Evolutionary conservation across 2,329 filamentous ascomycete species (phyloP).

Genomic region (Phialophora verrucosa): DNA sequence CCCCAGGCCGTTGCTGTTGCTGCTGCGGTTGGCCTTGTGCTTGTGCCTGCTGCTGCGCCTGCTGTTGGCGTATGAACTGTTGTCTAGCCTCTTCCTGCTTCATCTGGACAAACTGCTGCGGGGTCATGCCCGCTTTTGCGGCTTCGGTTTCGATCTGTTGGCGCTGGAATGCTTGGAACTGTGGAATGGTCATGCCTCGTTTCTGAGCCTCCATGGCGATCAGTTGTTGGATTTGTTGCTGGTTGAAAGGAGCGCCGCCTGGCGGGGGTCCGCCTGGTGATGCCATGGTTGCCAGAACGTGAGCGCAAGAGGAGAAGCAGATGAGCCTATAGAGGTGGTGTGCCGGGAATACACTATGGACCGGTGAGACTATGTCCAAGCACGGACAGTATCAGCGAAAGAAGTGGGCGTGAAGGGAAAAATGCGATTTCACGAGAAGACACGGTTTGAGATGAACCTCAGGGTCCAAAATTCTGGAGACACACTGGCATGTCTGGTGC

Average conservation of each 20-base stretch:
- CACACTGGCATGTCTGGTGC: background rate
- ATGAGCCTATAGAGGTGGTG: background rate
- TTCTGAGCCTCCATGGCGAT: slow-evolving; percentile 71
- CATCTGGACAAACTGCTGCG: slow-evolving; percentile 56
- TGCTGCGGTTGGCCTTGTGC: slow-evolving; percentile 46
- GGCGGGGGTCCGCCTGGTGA: slow-evolving; percentile 28
- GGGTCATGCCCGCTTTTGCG: slow-evolving; percentile 59
- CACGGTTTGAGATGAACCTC: background rate
- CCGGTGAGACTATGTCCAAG: background rate
- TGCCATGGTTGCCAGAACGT: slow-evolving; percentile 43
- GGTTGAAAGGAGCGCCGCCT: slow-evolving; percentile 28
- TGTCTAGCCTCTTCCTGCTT: slow-evolving; percentile 50
- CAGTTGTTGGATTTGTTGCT: slow-evolving; percentile 37
- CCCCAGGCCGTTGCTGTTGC: slow-evolving; percentile 45
- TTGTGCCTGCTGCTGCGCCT: slow-evolving; percentile 44
- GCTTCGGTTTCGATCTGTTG: slow-evolving; percentile 54
- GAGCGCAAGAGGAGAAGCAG: background rate
- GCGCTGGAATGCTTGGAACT: slow-evolving; percentile 68
- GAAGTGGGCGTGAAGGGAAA: background rate
- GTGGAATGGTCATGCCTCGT: slow-evolving; percentile 79
- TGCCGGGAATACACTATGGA: background rate
- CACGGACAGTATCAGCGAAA: background rate
- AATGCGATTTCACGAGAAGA: background rate
- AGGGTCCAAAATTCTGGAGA: slow-evolving; percentile 1
- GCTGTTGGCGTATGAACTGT: slow-evolving; percentile 48